phyloP scores from a whole-genome alignment of 495 filamentous ascomycete genomes.

The Cladorrhinum samala region DNA sequence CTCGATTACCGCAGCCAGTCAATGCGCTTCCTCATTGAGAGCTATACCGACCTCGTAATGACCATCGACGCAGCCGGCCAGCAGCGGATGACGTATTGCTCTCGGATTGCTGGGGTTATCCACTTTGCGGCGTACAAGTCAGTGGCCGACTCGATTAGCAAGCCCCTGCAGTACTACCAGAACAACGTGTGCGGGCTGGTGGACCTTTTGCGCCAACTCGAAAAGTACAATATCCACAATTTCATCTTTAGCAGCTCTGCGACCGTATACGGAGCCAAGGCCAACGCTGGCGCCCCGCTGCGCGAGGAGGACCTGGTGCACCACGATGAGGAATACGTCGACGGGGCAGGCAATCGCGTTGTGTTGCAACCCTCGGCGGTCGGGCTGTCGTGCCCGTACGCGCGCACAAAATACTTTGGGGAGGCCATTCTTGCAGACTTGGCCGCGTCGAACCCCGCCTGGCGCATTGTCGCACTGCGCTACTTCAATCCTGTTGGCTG shows the following conservation, averaged over 20 bases:
- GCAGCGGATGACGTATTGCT: slow-evolving; percentile 37
- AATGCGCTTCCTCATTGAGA: slow-evolving; percentile 21
- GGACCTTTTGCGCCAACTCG: slow-evolving; percentile 49
- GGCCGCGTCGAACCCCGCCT: slow-evolving; percentile 51
- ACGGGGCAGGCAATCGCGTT: slow-evolving; percentile 38
- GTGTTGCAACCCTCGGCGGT: slow-evolving; percentile 22
- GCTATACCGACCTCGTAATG: slow-evolving; percentile 26
- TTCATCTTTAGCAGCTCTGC: slow-evolving; percentile 63
- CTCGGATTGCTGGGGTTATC: slow-evolving; percentile 54
- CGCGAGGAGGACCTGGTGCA: slow-evolving; percentile 57
- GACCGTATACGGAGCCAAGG: slow-evolving; percentile 54
- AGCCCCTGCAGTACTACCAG: slow-evolving; percentile 56
- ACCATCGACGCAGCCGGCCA: slow-evolving; percentile 37
- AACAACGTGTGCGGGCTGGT: slow-evolving; percentile 64
- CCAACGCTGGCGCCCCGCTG: slow-evolving; percentile 48
- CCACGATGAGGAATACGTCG: slow-evolving; percentile 48
- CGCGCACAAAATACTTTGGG: slow-evolving; percentile 60
- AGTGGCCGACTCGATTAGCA: slow-evolving; percentile 34
- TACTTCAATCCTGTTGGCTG: slow-evolving; percentile 68
- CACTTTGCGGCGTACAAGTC: slow-evolving; percentile 52
- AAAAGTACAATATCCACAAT: slow-evolving; percentile 54
- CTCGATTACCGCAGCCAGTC: slow-evolving; percentile 50
- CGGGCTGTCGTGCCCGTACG: slow-evolving; percentile 60
- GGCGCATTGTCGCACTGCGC: slow-evolving; percentile 56
- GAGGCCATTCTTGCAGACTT: slow-evolving; percentile 60